A percentile compares a stretch with the other conserved stretches of the same genome.
phyloP scores from a whole-genome alignment of 106 monocot species.

The Dioscorea dumetorum region DNA sequence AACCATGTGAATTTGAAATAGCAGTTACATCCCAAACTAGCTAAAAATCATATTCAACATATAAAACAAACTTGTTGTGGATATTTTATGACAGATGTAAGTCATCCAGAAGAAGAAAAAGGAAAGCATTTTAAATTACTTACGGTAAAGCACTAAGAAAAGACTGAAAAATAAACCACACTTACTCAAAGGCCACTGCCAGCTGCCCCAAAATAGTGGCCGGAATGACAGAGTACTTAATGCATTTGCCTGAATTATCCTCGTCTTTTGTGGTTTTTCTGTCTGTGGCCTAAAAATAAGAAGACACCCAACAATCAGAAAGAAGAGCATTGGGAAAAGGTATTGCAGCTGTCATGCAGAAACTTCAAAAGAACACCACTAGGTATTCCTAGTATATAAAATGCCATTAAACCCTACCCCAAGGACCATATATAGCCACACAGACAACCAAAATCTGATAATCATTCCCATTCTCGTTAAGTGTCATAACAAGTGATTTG shows the following conservation, averaged over 20 bases:
- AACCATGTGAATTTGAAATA: not conserved
- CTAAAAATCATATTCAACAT: too few relatives aligned
- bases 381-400: too few relatives aligned
- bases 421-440: not conserved
- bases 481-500: too few relatives aligned
- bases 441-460: not conserved
- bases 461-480: not conserved
- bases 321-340: too few relatives aligned
- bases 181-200: conserved; percentile 58
- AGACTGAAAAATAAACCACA: not conserved
- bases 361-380: not conserved
- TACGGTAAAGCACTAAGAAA: too few relatives aligned
- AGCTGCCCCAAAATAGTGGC: conserved; percentile 44
- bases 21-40: too few relatives aligned
- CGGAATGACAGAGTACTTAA: conserved; percentile 31
- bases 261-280: conserved; percentile 3
- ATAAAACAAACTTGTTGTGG: too few relatives aligned
- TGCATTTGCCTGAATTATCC: conserved; percentile 12
- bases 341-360: not conserved
- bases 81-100: too few relatives aligned
- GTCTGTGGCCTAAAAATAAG: conserved; percentile 22
- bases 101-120: too few relatives aligned
- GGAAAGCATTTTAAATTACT: too few relatives aligned
- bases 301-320: not conserved
- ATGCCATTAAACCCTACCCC: too few relatives aligned